Percentiles rank a stretch among this genome's conserved stretches.
phyloP scores from a whole-genome alignment of 352 stramenopile genomes.

The Pythium dissimile region DNA sequence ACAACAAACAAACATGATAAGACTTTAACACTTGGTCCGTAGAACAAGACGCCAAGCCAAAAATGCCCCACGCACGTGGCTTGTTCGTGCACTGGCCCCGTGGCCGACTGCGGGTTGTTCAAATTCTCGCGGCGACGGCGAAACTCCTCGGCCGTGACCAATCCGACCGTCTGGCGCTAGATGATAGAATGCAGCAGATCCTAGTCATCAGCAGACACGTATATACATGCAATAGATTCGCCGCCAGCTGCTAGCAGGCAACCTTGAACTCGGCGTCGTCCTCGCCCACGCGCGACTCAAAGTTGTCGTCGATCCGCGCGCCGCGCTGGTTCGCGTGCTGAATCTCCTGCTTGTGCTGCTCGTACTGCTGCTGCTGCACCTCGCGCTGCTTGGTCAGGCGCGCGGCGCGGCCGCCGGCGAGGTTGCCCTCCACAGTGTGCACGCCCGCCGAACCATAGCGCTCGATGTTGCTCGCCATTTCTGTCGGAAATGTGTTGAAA shows the following conservation, averaged over 20 bases:
- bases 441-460: conserved; percentile 86
- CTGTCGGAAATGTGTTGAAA: no score
- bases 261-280: conserved; percentile 87
- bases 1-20: no score
- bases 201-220: background rate
- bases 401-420: conserved; percentile 90
- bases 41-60: no score
- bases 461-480: conserved; percentile 65
- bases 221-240: conserved; percentile 13
- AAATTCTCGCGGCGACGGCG: conserved; percentile 82
- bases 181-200: background rate
- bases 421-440: conserved; percentile 96
- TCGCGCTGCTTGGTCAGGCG: conserved; percentile 90
- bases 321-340: conserved; percentile 73
- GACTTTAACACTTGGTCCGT: no score
- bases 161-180: conserved; percentile 82
- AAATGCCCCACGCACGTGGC: background rate
- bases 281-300: conserved; percentile 78
- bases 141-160: conserved; percentile 96
- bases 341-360: conserved; percentile 91
- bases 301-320: conserved; percentile 90
- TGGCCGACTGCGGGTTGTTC: conserved; percentile 42
- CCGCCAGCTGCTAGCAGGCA: no score
- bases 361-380: conserved; percentile 92
- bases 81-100: conserved; percentile 13